Evolutionary conservation across 306 rosid genomes (phyloP).

Genomic region (Prosopis cineraria): DNA sequence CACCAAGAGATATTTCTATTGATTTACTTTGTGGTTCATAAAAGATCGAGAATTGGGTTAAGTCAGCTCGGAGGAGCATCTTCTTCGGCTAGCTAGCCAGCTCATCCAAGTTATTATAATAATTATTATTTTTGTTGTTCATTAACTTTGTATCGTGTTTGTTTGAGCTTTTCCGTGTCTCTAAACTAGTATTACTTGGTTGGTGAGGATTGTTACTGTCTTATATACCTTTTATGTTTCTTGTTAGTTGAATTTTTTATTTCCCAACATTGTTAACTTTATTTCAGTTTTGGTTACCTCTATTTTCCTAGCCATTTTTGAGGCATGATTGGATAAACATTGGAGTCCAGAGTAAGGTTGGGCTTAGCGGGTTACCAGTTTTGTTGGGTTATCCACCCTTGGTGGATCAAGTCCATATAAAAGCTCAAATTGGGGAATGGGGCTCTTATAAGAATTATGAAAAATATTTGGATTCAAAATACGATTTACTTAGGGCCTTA

Average conservation of each 20-base stretch:
- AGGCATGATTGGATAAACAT: not conserved
- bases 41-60: too few species aligned
- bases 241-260: not conserved
- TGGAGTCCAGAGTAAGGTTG: too few species aligned
- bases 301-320: not conserved
- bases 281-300: not conserved
- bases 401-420: too few species aligned
- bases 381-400: too few species aligned
- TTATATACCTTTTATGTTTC: not conserved
- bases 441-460: too few species aligned
- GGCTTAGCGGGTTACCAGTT: too few species aligned
- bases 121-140: not conserved
- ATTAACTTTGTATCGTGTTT: not conserved
- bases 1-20: too few species aligned
- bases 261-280: not conserved
- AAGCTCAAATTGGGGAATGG: too few species aligned
- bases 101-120: not conserved
- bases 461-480: too few species aligned
- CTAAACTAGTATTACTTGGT: not conserved
- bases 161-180: too few species aligned
- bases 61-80: not conserved
- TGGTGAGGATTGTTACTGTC: not conserved
- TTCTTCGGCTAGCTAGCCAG: not conserved
- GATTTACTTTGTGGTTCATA: too few species aligned
- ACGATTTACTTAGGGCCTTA: too few species aligned